Conservation (phyloP, 2,329 filamentous ascomycete genomes). For the Lachnellula suecica region DNA sequence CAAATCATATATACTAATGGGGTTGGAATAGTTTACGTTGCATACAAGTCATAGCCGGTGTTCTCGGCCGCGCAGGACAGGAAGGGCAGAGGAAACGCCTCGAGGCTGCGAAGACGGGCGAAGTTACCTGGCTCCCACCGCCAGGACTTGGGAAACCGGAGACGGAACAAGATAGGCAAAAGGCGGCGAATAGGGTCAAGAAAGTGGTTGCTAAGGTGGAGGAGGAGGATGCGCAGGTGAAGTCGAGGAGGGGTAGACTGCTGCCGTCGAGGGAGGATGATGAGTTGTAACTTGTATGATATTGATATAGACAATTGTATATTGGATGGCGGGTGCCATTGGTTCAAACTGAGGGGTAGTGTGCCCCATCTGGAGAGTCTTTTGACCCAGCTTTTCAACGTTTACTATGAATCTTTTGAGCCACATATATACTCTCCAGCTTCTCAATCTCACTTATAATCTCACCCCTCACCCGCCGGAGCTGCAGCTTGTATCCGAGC, state of each 20-base stretch:
- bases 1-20: slow-evolving; percentile 25
- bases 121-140: slow-evolving; percentile 59
- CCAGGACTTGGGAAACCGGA: slow-evolving; percentile 23
- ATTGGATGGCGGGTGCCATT: not conserved
- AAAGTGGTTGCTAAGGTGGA: not conserved
- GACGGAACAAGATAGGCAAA: slow-evolving; percentile 10
- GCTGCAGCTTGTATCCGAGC: not conserved
- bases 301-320: not conserved
- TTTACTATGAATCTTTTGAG: no score
- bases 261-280: not conserved
- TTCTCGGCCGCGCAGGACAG: slow-evolving; percentile 82
- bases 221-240: not conserved
- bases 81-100: slow-evolving; percentile 69
- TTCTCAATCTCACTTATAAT: no score
- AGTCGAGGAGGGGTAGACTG: not conserved
- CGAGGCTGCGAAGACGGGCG: slow-evolving; percentile 58
- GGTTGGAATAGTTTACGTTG: slow-evolving; percentile 65
- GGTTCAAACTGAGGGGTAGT: no score
- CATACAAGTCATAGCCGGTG: slow-evolving; percentile 77
- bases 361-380: no score
- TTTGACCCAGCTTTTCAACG: no score
- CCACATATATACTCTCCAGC: no score
- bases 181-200: not conserved
- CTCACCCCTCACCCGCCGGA: no score
- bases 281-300: not conserved